phyloP scores from a whole-genome alignment of 805 yeast species.

The Metschnikowia baotianmanensis region DNA sequence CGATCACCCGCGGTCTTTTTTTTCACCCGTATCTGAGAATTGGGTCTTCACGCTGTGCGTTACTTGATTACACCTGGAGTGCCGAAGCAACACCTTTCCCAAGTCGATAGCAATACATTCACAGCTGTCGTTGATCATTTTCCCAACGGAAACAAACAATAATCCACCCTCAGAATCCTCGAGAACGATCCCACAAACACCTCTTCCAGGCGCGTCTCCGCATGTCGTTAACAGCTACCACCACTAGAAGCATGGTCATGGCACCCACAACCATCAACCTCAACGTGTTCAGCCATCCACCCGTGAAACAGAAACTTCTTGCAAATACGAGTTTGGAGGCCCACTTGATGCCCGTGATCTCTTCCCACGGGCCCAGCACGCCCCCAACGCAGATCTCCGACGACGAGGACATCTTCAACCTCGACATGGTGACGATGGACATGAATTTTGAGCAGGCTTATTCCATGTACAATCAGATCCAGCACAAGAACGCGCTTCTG shows the following conservation, averaged over 20 bases:
- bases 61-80: no score
- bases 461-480: constrained; percentile 37
- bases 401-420: constrained; percentile 21
- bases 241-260: constrained; percentile 10
- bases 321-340: constrained; percentile 1
- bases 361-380: neutral
- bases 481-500: constrained; percentile 34
- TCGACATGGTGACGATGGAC: constrained; percentile 37
- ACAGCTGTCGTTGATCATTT: no score
- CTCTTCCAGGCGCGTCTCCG: neutral
- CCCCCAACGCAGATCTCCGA: constrained; percentile 15
- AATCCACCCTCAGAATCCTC: no score
- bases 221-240: constrained; percentile 20
- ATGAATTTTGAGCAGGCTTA: constrained; percentile 49
- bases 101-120: no score
- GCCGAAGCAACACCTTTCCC: no score
- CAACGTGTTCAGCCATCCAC: constrained; percentile 16
- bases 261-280: constrained; percentile 16
- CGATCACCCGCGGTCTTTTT: constrained; percentile 9
- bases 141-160: no score
- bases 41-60: no score
- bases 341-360: constrained; percentile 3
- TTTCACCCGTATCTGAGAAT: neutral
- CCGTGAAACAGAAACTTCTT: constrained; percentile 4
- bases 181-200: no score